A percentile compares a stretch with the other conserved stretches of the same genome.
phyloP scores from a whole-genome alignment of 352 stramenopile genomes.

The Pythium pyrilobum region DNA sequence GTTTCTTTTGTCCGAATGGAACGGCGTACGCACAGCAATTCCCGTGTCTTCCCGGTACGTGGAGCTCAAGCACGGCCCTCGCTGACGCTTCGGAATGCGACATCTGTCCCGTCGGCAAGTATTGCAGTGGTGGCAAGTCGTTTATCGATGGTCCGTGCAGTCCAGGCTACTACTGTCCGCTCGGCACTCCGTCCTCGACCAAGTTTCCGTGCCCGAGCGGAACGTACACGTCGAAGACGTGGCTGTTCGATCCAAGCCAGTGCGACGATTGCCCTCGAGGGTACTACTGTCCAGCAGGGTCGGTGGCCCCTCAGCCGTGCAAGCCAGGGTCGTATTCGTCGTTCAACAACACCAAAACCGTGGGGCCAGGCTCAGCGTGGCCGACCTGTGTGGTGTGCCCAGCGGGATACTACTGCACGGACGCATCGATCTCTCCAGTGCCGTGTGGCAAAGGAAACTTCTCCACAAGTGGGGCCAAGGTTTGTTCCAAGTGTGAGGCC shows the following conservation, averaged over 20 bases:
- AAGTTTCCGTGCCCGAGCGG: conserved; percentile 82
- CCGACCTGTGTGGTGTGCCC: conserved; percentile 71
- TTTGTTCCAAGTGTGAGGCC: conserved; percentile 51
- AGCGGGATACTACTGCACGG: conserved; percentile 76
- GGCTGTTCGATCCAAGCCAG: conserved; percentile 65
- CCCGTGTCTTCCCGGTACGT: conserved; percentile 83
- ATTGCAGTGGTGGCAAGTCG: conserved; percentile 78
- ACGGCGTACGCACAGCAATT: conserved; percentile 65
- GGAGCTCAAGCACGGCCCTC: conserved; percentile 72
- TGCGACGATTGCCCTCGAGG: conserved; percentile 76
- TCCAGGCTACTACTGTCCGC: conserved; percentile 87
- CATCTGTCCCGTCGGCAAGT: conserved; percentile 78
- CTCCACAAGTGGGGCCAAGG: conserved; percentile 46
- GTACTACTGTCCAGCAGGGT: conserved; percentile 67
- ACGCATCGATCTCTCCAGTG: conserved; percentile 46
- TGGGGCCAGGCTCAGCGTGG: conserved; percentile 49
- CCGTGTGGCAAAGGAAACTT: conserved; percentile 71
- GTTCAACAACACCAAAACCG: conserved; percentile 62
- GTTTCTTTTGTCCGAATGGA: conserved; percentile 81
- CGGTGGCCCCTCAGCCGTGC: conserved; percentile 53
- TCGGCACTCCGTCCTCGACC: conserved; percentile 55
- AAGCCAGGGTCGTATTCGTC: conserved; percentile 72
- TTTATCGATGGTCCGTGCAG: conserved; percentile 68
- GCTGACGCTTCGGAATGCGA: conserved; percentile 63
- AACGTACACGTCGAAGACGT: conserved; percentile 73